A percentile compares a stretch with the other conserved stretches of the same genome.
phyloP scores from a whole-genome alignment of 2,329 filamentous ascomycete genomes.

The Thielaviopsis punctulata region DNA sequence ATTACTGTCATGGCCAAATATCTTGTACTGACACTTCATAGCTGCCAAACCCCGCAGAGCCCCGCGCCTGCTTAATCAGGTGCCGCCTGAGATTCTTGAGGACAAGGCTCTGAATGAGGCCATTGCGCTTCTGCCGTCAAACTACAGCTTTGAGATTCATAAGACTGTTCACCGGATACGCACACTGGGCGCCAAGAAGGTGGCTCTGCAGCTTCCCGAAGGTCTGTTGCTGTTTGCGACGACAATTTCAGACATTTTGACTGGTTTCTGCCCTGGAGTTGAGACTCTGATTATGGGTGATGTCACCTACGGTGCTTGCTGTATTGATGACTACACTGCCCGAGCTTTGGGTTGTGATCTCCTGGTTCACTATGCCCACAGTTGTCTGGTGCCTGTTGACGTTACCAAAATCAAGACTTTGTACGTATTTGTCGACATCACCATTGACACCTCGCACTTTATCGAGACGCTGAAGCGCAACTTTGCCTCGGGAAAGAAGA shows the following conservation, averaged over 20 bases:
- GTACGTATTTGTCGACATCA: conserved; percentile 96
- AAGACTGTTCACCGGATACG: conserved; percentile 95
- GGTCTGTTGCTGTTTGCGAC: conserved; percentile 89
- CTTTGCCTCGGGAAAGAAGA: conserved; percentile 66
- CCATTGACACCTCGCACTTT: conserved; percentile 79
- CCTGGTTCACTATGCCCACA: conserved; percentile 92
- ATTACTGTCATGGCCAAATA: neutral
- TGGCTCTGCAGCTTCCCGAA: conserved; percentile 95
- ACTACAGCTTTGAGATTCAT: conserved; percentile 96
- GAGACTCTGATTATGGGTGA: conserved; percentile 98
- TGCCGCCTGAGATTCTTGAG: conserved; percentile 72
- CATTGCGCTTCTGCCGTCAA: conserved; percentile 71
- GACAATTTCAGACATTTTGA: conserved; percentile 90
- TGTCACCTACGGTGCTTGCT: conserved; percentile 95
- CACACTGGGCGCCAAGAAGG: conserved; percentile 56
- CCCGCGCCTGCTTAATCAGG: conserved; percentile 73
- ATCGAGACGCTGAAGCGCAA: conserved; percentile 77
- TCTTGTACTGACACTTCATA: conserved; percentile 19
- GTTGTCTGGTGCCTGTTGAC: conserved; percentile 87
- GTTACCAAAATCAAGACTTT: conserved; percentile 94
- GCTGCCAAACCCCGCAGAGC: conserved; percentile 55
- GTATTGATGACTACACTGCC: conserved; percentile 96
- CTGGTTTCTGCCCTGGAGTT: conserved; percentile 78
- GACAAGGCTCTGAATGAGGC: conserved; percentile 75
- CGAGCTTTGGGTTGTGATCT: conserved; percentile 85